Evolutionary conservation across 345 rosid species (phyloP).

Genomic region (Mercurialis annua): DNA sequence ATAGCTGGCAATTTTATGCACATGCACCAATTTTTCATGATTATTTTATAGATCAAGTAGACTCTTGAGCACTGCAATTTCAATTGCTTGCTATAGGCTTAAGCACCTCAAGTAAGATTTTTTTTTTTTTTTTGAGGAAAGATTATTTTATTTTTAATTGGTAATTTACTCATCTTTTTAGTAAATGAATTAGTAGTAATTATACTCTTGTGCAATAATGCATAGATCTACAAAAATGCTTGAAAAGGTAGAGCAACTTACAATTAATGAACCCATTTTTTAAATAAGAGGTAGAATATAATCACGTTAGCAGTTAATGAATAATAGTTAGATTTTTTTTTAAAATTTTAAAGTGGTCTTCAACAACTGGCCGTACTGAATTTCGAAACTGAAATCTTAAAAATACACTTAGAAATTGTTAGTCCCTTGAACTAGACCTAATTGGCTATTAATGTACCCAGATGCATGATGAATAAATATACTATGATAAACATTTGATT

Average conservation of each 20-base stretch:
- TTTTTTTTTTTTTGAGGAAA: background rate
- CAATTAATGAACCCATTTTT: background rate
- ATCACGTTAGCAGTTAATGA: background rate
- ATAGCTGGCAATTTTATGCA: slow-evolving; percentile 8
- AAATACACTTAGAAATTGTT: too few relatives aligned
- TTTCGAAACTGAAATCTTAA: too few relatives aligned
- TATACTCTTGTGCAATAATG: background rate
- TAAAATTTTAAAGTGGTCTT: too few relatives aligned
- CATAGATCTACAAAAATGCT: slow-evolving; percentile 3
- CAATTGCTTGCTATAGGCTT: slow-evolving; percentile 3
- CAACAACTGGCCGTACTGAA: too few relatives aligned
- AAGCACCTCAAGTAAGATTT: background rate
- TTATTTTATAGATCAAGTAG: background rate
- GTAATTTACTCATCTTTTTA: background rate
- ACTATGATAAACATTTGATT: too few relatives aligned
- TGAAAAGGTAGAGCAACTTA: too few relatives aligned
- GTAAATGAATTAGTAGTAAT: background rate
- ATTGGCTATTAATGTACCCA: too few relatives aligned
- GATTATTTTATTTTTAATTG: background rate
- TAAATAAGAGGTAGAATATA: too few relatives aligned
- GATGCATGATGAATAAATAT: too few relatives aligned
- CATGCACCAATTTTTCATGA: slow-evolving; percentile 11
- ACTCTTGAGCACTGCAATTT: background rate
- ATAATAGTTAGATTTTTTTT: background rate
- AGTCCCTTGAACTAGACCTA: too few relatives aligned